Evolutionary conservation across 176 grass and related monocot species (phyloP), one percentile per base, ranked within the genome.

Genomic region (Neostapfia colusana): DNA sequence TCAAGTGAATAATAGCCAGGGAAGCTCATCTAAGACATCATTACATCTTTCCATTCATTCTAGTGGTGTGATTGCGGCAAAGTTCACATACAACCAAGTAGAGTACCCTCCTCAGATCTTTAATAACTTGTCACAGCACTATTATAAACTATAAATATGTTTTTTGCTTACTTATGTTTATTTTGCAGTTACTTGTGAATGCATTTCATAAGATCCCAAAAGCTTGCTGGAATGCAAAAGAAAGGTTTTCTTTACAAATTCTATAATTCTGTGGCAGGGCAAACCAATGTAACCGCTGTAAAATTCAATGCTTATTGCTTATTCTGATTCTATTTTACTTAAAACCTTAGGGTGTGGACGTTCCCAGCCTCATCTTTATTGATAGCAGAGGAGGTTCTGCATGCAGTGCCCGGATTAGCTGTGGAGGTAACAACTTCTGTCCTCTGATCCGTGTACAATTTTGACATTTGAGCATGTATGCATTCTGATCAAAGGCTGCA

Each of bases 301-400:
- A 65, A 74, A 27, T 51, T n/a, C 12, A 41, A 53, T 83, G 6
- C 42, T 70, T 79, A 51, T 88, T 83, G 6, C 42, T 70, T 79
- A 51, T 88, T 71, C 36, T 67, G 68, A 76, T 88, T 82, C 17
- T 65, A 42, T 74, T 85, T 41, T 46, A 53, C 25, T 71, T 78
- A 38, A 72, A 76, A 77, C 23, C 17, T 31, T 70, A 97, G 95
- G 86, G 28, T 88, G 56, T 97, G 95, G 95, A 91, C 82, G 82
- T 90, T 97, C 70, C 91, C 95, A 61, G 82, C 73, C n/a, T 75
- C 95, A 11, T 97, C 84, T 63, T 91, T 93, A 79, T 63, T 51
- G 65, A 69, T 42, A 45, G 91, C 91, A 38, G 86, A 92, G 68
- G 84, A 93, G 81, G 79, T 97, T 90, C 86, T 89, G 69, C 57